Percentiles rank a stretch among this genome's conserved stretches.
Conservation (phyloP, 495 filamentous ascomycete species). For the Aspergillus conjunctus region DNA sequence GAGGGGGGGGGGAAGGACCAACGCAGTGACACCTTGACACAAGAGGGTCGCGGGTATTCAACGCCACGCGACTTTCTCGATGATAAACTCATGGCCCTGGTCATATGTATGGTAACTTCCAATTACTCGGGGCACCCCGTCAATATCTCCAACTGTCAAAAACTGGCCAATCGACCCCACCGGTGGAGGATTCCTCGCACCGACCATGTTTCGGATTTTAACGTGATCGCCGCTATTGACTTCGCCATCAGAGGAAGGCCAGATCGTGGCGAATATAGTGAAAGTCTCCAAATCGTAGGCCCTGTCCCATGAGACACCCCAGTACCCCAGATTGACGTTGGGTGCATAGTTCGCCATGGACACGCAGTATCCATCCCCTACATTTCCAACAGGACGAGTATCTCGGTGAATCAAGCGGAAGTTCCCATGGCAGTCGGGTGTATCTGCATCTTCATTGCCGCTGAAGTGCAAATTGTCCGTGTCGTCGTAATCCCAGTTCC, state of each 20-base stretch:
- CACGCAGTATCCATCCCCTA: conserved; percentile 5
- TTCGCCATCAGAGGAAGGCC: not conserved
- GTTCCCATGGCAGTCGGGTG: not conserved
- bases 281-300: conserved; percentile 6
- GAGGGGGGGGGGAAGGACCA: not conserved
- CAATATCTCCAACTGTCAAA: not conserved
- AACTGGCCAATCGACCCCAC: conserved; percentile 1
- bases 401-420: conserved; percentile 6
- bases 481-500: conserved; percentile 7
- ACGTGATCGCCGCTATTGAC: conserved; percentile 1
- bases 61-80: conserved; percentile 1
- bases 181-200: not conserved
- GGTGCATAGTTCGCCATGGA: not conserved
- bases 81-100: not conserved
- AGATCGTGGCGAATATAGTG: not conserved
- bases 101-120: not conserved
- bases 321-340: conserved; percentile 4
- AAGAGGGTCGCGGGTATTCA: not conserved
- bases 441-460: conserved; percentile 3
- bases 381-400: not conserved
- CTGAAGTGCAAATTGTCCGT: not conserved
- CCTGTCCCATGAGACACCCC: conserved; percentile 3
- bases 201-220: conserved; percentile 8
- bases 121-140: not conserved
- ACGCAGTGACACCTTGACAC: not conserved